Evolutionary conservation across 2,329 filamentous ascomycete genomes (phyloP), one percentile per base, ranked within the genome.

Genomic region (Diplocarpon mali): DNA sequence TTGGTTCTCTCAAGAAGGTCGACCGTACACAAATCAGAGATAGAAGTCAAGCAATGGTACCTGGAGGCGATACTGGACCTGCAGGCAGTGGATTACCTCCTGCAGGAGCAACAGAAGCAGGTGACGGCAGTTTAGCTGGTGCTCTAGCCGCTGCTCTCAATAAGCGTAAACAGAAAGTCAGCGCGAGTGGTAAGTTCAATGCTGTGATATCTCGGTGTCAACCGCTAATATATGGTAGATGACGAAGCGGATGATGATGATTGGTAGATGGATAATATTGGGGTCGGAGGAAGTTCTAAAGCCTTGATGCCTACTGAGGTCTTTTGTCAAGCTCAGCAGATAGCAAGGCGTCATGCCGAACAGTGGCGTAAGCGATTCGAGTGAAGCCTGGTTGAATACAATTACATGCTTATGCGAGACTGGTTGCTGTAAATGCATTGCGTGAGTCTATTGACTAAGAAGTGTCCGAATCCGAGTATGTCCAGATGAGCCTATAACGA

Each of bases 121-220:
- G 70, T 14, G 73, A 76, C 10, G 67, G 79, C 45, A 80, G 78
- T 30, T 77, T 95, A 73, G 86, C 87, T 16, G 86, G 83, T 67
- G 89, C 87, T 38, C 67, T 95, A 56, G 85, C 85, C 48, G 82
- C 78, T 48, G 84, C 83, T 46, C 65, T 89, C 57, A 78, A 82
- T 60, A 84, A 85, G 67, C 75, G 90, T 64, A 95, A 95, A 71
- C 79, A 87, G 65, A 95, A 94, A 72, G 90, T 95, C 62, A 86
- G 85, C 67, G 83, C 85, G 63, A 94, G 86, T 72, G 90, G 90
- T 95, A 78, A 78, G 85, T 82, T 43, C 45, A 35, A 32, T 32
- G 12, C 16, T 29, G 3, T 12, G 10, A 30, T 10, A 10, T 7
- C 15, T 11, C 28, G 17, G 9, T 16, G 2, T 14, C 30, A 28